Percentiles rank a stretch among this genome's conserved stretches.
These are phyloP conservation scores for Mucor saturninus DNA, from an alignment of 371 early-diverging fungal species.

Conservation along the genomic window DNA sequence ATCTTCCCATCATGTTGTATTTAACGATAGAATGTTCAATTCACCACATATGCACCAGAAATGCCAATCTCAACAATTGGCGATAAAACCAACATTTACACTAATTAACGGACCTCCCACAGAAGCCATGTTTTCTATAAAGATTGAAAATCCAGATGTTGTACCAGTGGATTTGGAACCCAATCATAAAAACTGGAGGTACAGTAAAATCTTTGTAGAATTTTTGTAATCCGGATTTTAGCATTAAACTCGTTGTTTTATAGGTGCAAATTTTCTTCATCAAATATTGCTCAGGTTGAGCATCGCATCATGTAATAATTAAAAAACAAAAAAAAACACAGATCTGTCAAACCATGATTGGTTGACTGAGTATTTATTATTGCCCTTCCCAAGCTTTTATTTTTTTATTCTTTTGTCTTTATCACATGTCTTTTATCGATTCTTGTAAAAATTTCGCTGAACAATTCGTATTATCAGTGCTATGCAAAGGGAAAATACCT, in stretches of 20 bases:
- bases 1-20: conserved; percentile 9
- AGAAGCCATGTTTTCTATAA: conserved; percentile 25
- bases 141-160: conserved; percentile 22
- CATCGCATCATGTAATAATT: conserved; percentile 12
- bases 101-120: conserved; percentile 8
- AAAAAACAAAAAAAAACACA: not conserved
- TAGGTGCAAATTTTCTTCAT: conserved; percentile 28
- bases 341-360: conserved; percentile 21
- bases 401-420: not conserved
- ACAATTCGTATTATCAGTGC: conserved; percentile 44
- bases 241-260: not conserved
- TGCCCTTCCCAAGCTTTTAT: not conserved
- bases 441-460: conserved; percentile 15
- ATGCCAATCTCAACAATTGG: conserved; percentile 22
- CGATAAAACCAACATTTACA: conserved; percentile 3
- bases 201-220: not conserved
- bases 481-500: conserved; percentile 85
- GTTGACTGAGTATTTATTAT: conserved; percentile 1
- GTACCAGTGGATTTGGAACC: conserved; percentile 16
- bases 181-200: conserved; percentile 34
- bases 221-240: not conserved
- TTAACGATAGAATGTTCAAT: conserved; percentile 38
- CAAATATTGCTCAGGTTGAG: conserved; percentile 16
- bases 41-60: conserved; percentile 34
- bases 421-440: not conserved